A percentile compares a stretch with the other conserved stretches of the same genome.
These are phyloP conservation scores for Hura crepitans DNA, from an alignment of 441 rosid species.

Conservation along the genomic window DNA sequence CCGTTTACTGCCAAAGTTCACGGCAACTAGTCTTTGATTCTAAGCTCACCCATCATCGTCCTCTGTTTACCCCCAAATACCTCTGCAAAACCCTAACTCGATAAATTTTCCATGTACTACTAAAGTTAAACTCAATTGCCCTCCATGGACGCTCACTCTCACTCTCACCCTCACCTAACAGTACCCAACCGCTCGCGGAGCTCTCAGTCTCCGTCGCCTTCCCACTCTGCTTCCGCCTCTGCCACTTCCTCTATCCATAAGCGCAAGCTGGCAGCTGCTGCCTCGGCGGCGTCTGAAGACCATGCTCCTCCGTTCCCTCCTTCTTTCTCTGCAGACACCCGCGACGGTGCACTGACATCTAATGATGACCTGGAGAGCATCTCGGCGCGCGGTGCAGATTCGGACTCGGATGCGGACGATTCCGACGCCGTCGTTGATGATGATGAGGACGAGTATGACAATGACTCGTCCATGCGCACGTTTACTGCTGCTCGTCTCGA, in stretches of 20 bases:
- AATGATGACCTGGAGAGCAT: slow-evolving; percentile 97
- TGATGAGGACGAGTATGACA: slow-evolving; percentile 81
- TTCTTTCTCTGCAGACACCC: slow-evolving; percentile 86
- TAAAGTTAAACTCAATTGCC: slow-evolving; percentile 2
- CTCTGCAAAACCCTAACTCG: slow-evolving; percentile 21
- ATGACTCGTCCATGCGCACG: slow-evolving; percentile 81
- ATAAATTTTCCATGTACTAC: not conserved
- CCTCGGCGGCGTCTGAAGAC: slow-evolving; percentile 61
- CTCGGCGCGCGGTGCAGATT: slow-evolving; percentile 76
- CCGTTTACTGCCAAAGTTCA: too few relatives aligned
- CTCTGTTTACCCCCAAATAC: not conserved
- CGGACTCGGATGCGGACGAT: slow-evolving; percentile 84
- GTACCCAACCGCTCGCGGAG: slow-evolving; percentile 82
- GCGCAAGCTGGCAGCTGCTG: slow-evolving; percentile 81
- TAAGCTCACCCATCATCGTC: not conserved
- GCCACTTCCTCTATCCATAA: slow-evolving; percentile 91
- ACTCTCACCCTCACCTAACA: slow-evolving; percentile 78
- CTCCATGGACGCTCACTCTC: slow-evolving; percentile 77
- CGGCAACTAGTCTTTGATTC: too few relatives aligned
- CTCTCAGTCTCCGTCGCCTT: slow-evolving; percentile 89
- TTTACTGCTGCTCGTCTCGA: slow-evolving; percentile 88
- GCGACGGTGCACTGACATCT: slow-evolving; percentile 84
- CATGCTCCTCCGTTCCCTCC: slow-evolving; percentile 82
- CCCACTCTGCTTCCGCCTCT: slow-evolving; percentile 94
- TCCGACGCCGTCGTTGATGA: slow-evolving; percentile 83